Percentiles rank a stretch among this genome's conserved stretches.
Evolutionary conservation across 768 basidiomycete genomes (phyloP).

Genomic region (Serendipita sp.): DNA sequence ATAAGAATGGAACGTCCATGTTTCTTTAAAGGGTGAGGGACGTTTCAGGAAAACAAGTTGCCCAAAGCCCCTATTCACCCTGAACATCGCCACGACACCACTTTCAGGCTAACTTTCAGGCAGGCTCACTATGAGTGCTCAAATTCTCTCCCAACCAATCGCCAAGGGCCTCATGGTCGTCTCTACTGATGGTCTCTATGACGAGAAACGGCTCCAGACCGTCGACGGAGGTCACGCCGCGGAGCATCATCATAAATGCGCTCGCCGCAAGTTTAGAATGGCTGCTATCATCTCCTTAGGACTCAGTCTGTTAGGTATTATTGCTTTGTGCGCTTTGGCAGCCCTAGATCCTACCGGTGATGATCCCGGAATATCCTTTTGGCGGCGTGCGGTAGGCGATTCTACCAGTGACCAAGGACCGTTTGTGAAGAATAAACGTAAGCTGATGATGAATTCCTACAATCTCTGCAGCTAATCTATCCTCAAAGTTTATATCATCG

Average conservation of each 20-base stretch:
- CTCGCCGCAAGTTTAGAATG: conserved; percentile 1
- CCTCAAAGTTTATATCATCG: conserved; percentile 39
- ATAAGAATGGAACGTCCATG: neutral
- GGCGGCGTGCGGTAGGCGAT: neutral
- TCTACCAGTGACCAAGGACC: neutral
- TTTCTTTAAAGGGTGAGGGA: neutral
- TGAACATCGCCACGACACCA: neutral
- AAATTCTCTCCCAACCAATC: neutral
- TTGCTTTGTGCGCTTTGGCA: neutral
- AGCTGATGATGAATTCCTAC: neutral
- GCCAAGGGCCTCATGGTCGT: neutral
- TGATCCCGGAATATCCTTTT: neutral
- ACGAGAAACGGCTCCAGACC: neutral
- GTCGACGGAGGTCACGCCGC: neutral
- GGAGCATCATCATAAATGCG: neutral
- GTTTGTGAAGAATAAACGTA: conserved; percentile 13
- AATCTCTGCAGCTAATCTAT: neutral
- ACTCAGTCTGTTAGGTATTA: neutral
- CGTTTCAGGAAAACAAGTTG: neutral
- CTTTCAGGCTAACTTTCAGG: neutral
- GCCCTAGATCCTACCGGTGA: neutral
- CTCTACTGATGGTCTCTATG: neutral
- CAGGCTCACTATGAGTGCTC: neutral
- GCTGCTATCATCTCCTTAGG: neutral
- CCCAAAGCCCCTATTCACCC: neutral